Base-by-base conservation (phyloP, 1,284 basidiomycete species). In the Tetrapyrgos nigripes region DNA sequence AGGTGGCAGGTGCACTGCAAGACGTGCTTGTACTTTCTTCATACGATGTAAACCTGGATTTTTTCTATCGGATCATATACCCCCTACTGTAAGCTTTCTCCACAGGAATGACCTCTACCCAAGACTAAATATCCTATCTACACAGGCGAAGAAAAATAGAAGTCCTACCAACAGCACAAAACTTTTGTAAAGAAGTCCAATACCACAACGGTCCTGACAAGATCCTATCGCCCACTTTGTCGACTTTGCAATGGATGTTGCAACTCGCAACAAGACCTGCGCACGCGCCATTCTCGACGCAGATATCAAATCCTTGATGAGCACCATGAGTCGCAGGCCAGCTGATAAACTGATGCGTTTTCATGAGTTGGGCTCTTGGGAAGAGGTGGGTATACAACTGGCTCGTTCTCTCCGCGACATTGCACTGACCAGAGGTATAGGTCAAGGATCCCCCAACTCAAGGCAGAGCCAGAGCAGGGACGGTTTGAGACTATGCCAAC, bases 61-160 rank as follows among this genome's bases (percentile, higher is more conserved):
- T 64, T 31, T 64, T 64, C 40, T 60, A 64, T 54, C 57, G 60
- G 28, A 57, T 64, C 5, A 58, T 59, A 19, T 57, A 64, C 40
- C 58, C 62, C 35, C 44, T 62, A 4, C 48, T 55, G 62, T 60
- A 56, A 47, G 62, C 49, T 21, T 10, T 26, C 26, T 53, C 19
- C 14, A 17, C 28, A 14, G 17, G 17, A 46, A 3, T 17, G 19
- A 23, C 27, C 10, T 19, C 11, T 33, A 21, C 19, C 11, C 23
- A 9, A 2, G 28, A 14, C 4, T 14, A 23, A 14, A 13, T 51
- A 26, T 26, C 23, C 27, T 29, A 14, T 44, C 17, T 48, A 21
- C 35, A 33, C 28, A 60, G 58, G 24, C 52, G 48, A 29, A 14
- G 55, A n/a, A 50, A 53, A 35, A 53, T 21, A 19, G 52, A 58